phyloP scores from a whole-genome alignment of 345 rosid species.

The Salix brachista region DNA sequence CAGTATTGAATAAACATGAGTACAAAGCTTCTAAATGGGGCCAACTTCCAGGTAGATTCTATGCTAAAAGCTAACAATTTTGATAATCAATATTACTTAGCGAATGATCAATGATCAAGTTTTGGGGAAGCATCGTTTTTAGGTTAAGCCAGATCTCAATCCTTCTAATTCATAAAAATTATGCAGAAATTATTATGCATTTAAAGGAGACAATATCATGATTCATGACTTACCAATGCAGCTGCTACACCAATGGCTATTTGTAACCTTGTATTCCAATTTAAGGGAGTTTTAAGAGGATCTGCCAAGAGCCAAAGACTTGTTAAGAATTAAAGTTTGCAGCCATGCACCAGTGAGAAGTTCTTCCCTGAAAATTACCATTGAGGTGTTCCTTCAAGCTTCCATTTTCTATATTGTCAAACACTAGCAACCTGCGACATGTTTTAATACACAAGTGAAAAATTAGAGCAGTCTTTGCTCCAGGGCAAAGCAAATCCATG shows the following conservation, averaged over 20 bases:
- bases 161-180: neutral
- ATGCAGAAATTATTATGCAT: neutral
- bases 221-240: slow-evolving; percentile 62
- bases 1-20: slow-evolving; percentile 5
- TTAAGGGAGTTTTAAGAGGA: slow-evolving; percentile 87
- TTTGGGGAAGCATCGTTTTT: too few species aligned
- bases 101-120: too few species aligned
- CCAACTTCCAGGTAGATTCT: neutral
- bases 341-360: neutral
- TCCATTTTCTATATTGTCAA: slow-evolving; percentile 72
- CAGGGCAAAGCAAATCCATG: neutral
- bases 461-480: neutral
- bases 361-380: slow-evolving; percentile 43
- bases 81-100: neutral
- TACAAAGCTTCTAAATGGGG: too few species aligned
- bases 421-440: slow-evolving; percentile 68
- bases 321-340: neutral
- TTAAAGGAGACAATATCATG: neutral
- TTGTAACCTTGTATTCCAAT: slow-evolving; percentile 77
- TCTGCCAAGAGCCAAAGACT: slow-evolving; percentile 43
- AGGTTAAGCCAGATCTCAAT: too few species aligned
- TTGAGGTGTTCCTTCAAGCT: slow-evolving; percentile 86
- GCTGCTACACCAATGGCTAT: slow-evolving; percentile 90
- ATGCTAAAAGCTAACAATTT: neutral
- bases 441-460: neutral